Evolutionary conservation across 2,329 filamentous ascomycete species (phyloP).

Genomic region (Penicillium sp.): DNA sequence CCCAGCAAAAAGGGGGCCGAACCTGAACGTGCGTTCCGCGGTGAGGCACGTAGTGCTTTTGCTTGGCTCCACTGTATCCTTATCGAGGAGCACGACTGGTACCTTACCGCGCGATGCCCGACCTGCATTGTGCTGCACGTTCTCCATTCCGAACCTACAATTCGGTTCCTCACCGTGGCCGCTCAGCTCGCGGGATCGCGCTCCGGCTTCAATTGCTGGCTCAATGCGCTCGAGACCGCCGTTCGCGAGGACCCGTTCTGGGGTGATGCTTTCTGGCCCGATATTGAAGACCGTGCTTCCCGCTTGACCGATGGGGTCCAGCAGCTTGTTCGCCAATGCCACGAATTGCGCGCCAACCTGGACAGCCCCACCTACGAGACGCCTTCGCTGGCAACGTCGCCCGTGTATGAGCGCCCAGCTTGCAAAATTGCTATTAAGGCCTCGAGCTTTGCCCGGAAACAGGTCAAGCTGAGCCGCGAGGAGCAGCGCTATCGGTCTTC

Average conservation of each 20-base stretch:
- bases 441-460: constrained; percentile 33
- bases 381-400: constrained; percentile 13
- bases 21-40: constrained; percentile 57
- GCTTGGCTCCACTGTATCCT: constrained; percentile 61
- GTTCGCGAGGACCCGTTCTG: constrained; percentile 46
- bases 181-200: constrained; percentile 40
- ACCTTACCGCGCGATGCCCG: constrained; percentile 56
- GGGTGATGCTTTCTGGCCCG: constrained; percentile 43
- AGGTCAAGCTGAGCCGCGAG: constrained; percentile 34
- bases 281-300: constrained; percentile 42
- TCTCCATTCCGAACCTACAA: constrained; percentile 46
- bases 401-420: constrained; percentile 22
- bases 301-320: constrained; percentile 40
- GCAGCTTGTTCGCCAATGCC: constrained; percentile 41
- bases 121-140: constrained; percentile 45
- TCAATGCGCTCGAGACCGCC: constrained; percentile 38
- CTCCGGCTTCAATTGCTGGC: constrained; percentile 41
- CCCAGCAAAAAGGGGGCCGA: constrained; percentile 51
- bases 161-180: constrained; percentile 44
- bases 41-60: constrained; percentile 57
- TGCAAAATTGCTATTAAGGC: constrained; percentile 29
- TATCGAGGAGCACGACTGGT: constrained; percentile 58
- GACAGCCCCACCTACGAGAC: constrained; percentile 22
- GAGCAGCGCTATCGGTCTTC: constrained; percentile 33
- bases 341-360: constrained; percentile 33